A percentile compares a stretch with the other conserved stretches of the same genome.
phyloP scores from a whole-genome alignment of 1,284 basidiomycete genomes.

The Prillingera fragicola region DNA sequence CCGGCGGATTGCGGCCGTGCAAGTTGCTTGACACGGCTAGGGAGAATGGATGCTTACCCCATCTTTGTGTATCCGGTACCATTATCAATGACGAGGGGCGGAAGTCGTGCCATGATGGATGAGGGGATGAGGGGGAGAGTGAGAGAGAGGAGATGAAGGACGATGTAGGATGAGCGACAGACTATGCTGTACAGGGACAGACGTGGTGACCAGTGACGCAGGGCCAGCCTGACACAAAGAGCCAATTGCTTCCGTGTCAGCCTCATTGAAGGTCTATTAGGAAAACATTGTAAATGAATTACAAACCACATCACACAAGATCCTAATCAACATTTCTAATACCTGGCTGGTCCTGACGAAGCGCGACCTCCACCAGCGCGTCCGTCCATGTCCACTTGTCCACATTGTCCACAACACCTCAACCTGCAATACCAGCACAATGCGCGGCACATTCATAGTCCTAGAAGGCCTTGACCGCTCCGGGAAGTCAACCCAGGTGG shows the following conservation, averaged over 20 bases:
- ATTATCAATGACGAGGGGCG: constrained; percentile 94
- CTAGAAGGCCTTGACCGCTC: constrained; percentile 90
- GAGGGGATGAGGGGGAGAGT: constrained; percentile 4
- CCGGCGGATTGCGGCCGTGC: neutral
- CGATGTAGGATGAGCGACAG: neutral
- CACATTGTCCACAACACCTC: neutral
- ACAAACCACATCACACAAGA: no score
- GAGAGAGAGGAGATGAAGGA: neutral
- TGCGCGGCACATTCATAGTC: constrained; percentile 72
- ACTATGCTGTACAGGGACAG: neutral
- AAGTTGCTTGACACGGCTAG: neutral
- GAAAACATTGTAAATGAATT: neutral
- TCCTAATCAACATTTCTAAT: no score
- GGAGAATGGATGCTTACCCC: constrained; percentile 59
- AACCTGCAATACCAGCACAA: neutral
- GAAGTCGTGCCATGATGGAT: constrained; percentile 64
- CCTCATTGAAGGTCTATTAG: neutral
- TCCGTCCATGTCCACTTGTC: constrained; percentile 2
- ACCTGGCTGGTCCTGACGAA: no score
- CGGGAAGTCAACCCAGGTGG: constrained; percentile 82
- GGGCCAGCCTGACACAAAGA: neutral
- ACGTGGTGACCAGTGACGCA: neutral
- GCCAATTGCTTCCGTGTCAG: neutral
- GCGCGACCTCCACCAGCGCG: constrained; percentile 8
- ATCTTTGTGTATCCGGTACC: constrained; percentile 97